Evolutionary conservation across 148 eudicot species (phyloP).

Genomic region (Heliamphora exappendiculata): DNA sequence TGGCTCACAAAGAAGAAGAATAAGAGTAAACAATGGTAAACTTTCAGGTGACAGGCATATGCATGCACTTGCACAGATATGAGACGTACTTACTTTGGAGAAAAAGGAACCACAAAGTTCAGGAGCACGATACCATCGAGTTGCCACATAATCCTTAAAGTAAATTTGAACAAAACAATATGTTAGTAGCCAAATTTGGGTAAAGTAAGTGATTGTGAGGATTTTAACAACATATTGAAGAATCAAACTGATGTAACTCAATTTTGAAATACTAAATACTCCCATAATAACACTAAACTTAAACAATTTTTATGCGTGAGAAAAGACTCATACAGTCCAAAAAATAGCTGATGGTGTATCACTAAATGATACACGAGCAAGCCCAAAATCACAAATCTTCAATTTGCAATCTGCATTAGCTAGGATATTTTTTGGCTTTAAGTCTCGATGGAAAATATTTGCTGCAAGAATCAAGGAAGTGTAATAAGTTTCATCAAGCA

Average conservation of each 20-base stretch:
- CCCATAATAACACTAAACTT: not conserved
- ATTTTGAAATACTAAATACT: not conserved
- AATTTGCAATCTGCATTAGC: slow-evolving; percentile 65
- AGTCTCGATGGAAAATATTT: slow-evolving; percentile 50
- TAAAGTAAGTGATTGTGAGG: not conserved
- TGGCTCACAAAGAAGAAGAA: not conserved
- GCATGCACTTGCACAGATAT: not conserved
- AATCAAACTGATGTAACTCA: not conserved
- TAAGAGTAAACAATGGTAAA: not conserved
- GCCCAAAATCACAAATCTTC: slow-evolving; percentile 61
- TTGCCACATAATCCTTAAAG: slow-evolving; percentile 83
- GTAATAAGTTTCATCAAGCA: not conserved
- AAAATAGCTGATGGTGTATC: slow-evolving; percentile 54
- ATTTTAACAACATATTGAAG: not conserved
- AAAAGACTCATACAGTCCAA: slow-evolving; percentile 46
- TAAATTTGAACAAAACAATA: slow-evolving; percentile 12
- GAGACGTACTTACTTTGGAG: slow-evolving; percentile 58
- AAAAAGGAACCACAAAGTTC: slow-evolving; percentile 97
- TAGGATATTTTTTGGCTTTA: slow-evolving; percentile 54
- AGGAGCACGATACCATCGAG: slow-evolving; percentile 98
- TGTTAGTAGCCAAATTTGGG: not conserved
- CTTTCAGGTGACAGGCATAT: not conserved
- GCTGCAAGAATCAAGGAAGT: slow-evolving; percentile 24
- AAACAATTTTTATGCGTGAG: not conserved
- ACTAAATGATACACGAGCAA: slow-evolving; percentile 50